Evolutionary conservation across 2,329 filamentous ascomycete genomes (phyloP), one percentile per base, ranked within the genome.

Genomic region (Akanthomyces lecanii): DNA sequence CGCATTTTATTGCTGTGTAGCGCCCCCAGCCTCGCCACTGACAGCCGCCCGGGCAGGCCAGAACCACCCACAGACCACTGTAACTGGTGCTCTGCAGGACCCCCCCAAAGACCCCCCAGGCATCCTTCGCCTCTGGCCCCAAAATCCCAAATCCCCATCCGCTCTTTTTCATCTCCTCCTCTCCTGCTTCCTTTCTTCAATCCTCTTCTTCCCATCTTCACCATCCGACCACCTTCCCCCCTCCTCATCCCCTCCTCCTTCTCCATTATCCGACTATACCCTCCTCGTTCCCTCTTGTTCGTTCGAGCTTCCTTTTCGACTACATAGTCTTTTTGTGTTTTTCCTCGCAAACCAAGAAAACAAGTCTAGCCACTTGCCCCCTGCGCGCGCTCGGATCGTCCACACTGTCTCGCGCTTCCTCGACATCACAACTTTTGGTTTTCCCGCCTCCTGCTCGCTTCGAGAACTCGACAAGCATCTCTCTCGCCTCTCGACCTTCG

Each of bases 201-300:
- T 69, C 71, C 67, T 70, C 71, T 70, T 73, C 68, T 69, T 71
- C 68, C 33, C 67, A 70, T 68, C 70, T 69, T 69, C 69, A 58
- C 61, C 59, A 45, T 62, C 60, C 53, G 56, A 66, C 68, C 64
- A 36, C 33, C 67, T 71, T 70, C 71, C 69, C 70, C 71, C 70
- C 69, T 70, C 69, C 69, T 71, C 68, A 69, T 69, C 68, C 71
- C 66, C 61, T 55, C 66, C 42, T 23, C 51, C 23, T 36, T 36
- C 71, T 70, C 68, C 67, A 61, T 66, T 53, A 63, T 71, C 70
- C 68, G 69, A 71, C 69, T 61, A 61, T 61, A 61, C 42, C 68
- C 67, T 72, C 66, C 68, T 67, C 68, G 67, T 69, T 66, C 66
- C 69, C 66, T 61, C 69, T 68, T 63, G 61, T 69, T 53, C 54